Base-by-base conservation (phyloP, 805 yeast species). In the Candida easanensis region DNA sequence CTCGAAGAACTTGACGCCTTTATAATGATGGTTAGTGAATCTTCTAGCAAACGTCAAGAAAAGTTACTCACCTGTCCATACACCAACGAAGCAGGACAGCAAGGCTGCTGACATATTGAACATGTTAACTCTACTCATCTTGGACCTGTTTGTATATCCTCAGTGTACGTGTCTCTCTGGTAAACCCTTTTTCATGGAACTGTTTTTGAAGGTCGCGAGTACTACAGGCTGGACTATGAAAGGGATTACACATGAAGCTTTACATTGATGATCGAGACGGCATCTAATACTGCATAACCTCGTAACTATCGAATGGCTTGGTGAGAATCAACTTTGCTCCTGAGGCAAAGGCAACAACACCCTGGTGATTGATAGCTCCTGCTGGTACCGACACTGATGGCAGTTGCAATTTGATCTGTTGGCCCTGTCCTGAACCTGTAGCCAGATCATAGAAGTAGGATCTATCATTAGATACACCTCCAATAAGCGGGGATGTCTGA, bases 1-100 rank as follows among this genome's bases (percentile, higher is more conserved):
- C 52, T 82, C 82, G 69, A 87, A 85, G 63, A 85, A 85, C 57
- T 74, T 77, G 43, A 78, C 63, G 3, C 86, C 87, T 63, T 21
- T 23, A 15, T 5, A 19, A 4, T 10, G 8, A 35, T n/a, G 10
- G 40, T 25, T 36, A 37, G 46, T 39, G 19, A 11, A 18, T 34
- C 27, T 17, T 26, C 38, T 25, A 21, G 20, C 15, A 22, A 13
- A 11, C 20, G 16, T 21, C 16, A 19, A 6, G 11, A 33, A 15
- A n/a, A n/a, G 20, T 15, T 5, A 48, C 62, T 23, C 50, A 41
- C 74, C 74, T 16, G 74, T 67, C 52, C 73, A 76, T 3, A 73
- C 65, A 3, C 81, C 80, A 4, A 64, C 68, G 7, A 60, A 51
- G 4, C 58, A 48, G 3, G 60, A 47, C 19, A 58, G 49, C 36